Evolutionary conservation across 257 asterid genomes (phyloP).

Genomic region (Cynanchum wilfordii): DNA sequence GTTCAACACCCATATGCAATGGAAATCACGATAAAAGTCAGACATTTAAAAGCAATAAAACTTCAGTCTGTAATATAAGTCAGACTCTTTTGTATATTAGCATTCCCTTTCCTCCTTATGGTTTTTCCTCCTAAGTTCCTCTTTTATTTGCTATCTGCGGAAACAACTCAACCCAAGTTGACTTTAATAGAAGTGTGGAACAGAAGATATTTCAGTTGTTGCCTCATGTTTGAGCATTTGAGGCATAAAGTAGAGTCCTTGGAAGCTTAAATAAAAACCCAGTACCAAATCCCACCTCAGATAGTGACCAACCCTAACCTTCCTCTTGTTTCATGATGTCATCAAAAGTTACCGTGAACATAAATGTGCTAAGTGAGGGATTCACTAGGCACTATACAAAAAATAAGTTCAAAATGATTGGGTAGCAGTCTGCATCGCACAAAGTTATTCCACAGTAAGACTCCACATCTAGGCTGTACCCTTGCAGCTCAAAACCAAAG

Average conservation of each 20-base stretch:
- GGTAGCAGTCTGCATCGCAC: background rate
- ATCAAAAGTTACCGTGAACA: background rate
- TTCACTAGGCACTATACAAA: background rate
- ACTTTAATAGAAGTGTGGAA: background rate
- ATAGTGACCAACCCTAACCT: background rate
- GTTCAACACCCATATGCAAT: background rate
- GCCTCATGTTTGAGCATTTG: constrained; percentile 1
- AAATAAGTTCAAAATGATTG: background rate
- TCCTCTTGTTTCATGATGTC: background rate
- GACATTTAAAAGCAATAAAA: background rate
- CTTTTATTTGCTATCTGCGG: background rate
- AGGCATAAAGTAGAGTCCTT: background rate
- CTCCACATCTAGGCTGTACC: background rate
- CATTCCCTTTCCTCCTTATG: background rate
- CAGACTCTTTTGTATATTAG: background rate
- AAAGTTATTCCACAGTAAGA: background rate
- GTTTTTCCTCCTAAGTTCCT: background rate
- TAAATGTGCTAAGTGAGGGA: background rate
- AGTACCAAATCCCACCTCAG: background rate
- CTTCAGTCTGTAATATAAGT: background rate
- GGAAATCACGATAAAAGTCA: background rate
- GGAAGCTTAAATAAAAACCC: background rate
- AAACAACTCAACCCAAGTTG: background rate
- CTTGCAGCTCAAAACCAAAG: background rate
- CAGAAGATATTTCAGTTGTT: background rate